Evolutionary conservation across 116 monocot genomes (phyloP), one percentile per base, ranked within the genome.

Genomic region (Phalaenopsis hybrid): DNA sequence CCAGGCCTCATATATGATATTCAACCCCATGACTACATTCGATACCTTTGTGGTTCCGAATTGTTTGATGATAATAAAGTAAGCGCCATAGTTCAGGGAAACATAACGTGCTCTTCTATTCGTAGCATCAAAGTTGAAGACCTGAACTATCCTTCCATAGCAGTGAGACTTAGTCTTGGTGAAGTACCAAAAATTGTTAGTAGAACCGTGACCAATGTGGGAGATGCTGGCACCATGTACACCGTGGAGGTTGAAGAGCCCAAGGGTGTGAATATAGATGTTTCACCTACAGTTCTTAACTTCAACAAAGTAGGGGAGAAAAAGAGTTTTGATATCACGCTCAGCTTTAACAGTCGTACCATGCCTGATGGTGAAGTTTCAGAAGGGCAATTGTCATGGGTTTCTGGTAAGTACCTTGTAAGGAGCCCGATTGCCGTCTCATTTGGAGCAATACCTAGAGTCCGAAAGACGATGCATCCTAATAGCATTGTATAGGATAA

Each of bases 1-100:
- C 85, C 85, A 3, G 85, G 85, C 1, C 81, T 85, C 51, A 44
- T 85, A 16, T 85, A 85, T 46, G 81, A 85, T 45, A 78, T 78
- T 8, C 5, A 15, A 1, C 48, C 37, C 0, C 65, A 58, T 8
- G 78, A 81, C 11, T 85, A 82, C 44, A 8, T 82, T 25, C 76
- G 37, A 0, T 85, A 58, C 18, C 69, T 85, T 7, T 85, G 85
- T 18, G 81, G 81, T 15, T 12, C 37, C 0, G 37, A 2, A 2
- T 4, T 37, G 23, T 37, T 76, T 44, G 15, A 9, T 5, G 80
- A 80, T n/a, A 48, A 34, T 1, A 31, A 84, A 17, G 83, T 79
- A 3, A 28, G 37, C 8, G 34, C 73, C 18, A 79, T 79, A 18
- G 41, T 34, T 37, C 58, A 31, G 6, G 72, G 7, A 10, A 37